These are phyloP conservation scores for Azolla pinnata DNA, from an alignment of 75 land plant genomes.

Conservation along the genomic window DNA sequence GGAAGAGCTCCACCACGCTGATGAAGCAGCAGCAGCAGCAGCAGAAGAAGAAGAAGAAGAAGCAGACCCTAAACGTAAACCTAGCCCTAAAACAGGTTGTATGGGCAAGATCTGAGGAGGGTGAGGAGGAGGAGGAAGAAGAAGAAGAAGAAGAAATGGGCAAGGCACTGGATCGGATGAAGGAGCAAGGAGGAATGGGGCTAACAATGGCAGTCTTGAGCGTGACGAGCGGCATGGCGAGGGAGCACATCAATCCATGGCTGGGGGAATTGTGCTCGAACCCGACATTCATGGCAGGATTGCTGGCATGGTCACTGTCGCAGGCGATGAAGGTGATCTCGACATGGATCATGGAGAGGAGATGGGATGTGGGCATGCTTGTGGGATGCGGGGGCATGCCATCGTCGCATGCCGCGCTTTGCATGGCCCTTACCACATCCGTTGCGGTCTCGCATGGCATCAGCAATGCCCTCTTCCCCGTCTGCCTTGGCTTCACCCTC, in stretches of 20 bases:
- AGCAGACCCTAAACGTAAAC: too few species aligned
- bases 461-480: constrained; percentile 76
- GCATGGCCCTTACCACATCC: constrained; percentile 72
- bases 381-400: constrained; percentile 94
- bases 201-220: constrained; percentile 58
- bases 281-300: constrained; percentile 84
- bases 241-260: constrained; percentile 58
- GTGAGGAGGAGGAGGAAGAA: too few species aligned
- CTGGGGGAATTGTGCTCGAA: constrained; percentile 56
- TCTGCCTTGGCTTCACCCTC: constrained; percentile 77
- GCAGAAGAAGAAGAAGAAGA: too few species aligned
- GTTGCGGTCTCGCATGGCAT: constrained; percentile 88
- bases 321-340: constrained; percentile 65
- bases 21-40: too few species aligned
- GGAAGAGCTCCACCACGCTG: too few species aligned
- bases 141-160: too few species aligned
- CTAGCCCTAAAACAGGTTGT: too few species aligned
- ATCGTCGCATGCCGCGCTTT: constrained; percentile 85
- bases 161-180: too few species aligned
- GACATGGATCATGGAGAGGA: constrained; percentile 63
- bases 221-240: constrained; percentile 48
- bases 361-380: constrained; percentile 63
- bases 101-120: too few species aligned
- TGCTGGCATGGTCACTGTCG: constrained; percentile 76
- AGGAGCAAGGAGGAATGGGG: constrained; percentile 29